Conservation (phyloP, 2,329 filamentous ascomycete species). For the Epicoccum nigrum region DNA sequence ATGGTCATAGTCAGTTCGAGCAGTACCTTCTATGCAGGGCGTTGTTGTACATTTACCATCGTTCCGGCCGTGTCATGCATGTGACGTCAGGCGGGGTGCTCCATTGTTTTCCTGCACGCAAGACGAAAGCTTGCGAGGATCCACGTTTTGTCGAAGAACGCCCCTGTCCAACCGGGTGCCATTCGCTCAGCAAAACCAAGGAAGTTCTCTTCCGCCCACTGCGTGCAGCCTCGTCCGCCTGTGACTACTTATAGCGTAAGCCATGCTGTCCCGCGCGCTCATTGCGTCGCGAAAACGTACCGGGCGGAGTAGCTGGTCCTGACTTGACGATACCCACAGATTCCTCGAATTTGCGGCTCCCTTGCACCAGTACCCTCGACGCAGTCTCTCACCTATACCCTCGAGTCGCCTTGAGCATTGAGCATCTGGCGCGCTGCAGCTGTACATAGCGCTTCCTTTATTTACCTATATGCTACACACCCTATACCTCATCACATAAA, state of each 20-base stretch:
- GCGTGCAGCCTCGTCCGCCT: constrained; percentile 15
- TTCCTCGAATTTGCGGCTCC: constrained; percentile 10
- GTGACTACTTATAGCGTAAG: constrained; percentile 13
- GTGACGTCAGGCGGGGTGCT: constrained; percentile 22
- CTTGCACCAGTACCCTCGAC: constrained; percentile 3
- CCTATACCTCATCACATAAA: constrained; percentile 8
- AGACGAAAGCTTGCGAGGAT: constrained; percentile 12
- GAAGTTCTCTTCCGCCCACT: constrained; percentile 16
- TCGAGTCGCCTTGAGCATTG: too few relatives aligned
- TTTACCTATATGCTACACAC: constrained; percentile 5
- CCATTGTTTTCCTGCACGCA: constrained; percentile 17
- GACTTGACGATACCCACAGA: constrained; percentile 15
- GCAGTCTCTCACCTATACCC: constrained; percentile 10
- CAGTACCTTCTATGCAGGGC: neutral
- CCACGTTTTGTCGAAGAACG: constrained; percentile 18
- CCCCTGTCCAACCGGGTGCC: constrained; percentile 11
- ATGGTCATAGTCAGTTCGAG: too few relatives aligned
- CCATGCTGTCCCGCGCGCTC: constrained; percentile 10
- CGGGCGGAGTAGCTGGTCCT: neutral
- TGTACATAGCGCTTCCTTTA: neutral
- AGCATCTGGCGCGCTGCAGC: constrained; percentile 3
- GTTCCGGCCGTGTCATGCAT: neutral
- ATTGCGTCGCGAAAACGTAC: constrained; percentile 5
- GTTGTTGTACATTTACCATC: neutral
- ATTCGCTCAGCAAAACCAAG: constrained; percentile 22